Evolutionary conservation across 768 basidiomycete species (phyloP), one percentile per base, ranked within the genome.

Genomic region (Pulveroboletus sp.): DNA sequence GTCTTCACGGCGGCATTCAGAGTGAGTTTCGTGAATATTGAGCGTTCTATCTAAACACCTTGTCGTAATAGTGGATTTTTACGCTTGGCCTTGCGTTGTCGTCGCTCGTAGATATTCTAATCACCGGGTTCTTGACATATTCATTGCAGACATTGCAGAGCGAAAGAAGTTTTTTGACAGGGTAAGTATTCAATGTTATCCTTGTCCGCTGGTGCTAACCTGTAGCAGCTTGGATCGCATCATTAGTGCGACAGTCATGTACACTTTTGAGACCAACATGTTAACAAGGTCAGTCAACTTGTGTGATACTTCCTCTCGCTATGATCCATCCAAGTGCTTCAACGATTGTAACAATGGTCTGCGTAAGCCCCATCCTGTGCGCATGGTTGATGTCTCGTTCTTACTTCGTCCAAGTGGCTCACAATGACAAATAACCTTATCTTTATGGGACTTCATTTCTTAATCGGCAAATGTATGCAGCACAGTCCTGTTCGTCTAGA

Each of bases 391-490:
- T 16, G 12, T 43, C 24, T 39, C 23, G 4, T 29, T 27, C n/a
- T 48, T 44, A 52, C 25, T 4, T 45, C 6, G 6, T 14, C 24
- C 5, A 48, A 67, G 79, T 80, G 79, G 79, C 52, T 79, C 16
- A 51, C 62, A 6, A 72, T 77, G 67, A 71, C 74, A 5, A 47
- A 60, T 11, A 78, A 79, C 47, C 69, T 80, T 4, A 62, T 80
- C 12, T 80, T 79, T 55, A 70, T 78, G 74, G 79, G 72, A 2
- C 51, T 81, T 5, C 76, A 80, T 55, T 76, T 80, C 50, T 66
- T 78, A 17, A 79, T 81, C 43, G 69, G 73, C 56, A 81, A 81
- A 64, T 56, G 76, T 78, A n/a, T n/a, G n/a, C n/a, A n/a, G 46
- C 43, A 72, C 56, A 13, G 13, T 49, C 35, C 19, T 6, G 4